Evolutionary conservation across 1,284 basidiomycete genomes (phyloP).

Genomic region (Rhodotorula sp.): DNA sequence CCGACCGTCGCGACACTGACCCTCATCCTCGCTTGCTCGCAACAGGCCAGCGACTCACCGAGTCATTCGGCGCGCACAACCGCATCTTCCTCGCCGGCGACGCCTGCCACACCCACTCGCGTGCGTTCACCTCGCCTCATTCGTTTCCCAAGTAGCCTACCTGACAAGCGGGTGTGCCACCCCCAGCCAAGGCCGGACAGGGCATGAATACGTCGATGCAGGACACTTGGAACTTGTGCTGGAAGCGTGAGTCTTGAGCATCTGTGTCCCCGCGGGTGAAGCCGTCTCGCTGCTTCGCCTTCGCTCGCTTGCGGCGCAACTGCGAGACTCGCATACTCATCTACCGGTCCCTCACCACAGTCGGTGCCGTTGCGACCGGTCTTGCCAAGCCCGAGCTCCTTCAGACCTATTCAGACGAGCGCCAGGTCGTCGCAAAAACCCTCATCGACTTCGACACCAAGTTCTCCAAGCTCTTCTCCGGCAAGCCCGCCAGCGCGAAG

Average conservation of each 20-base stretch:
- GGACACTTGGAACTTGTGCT: slow-evolving; percentile 54
- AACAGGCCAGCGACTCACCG: slow-evolving; percentile 69
- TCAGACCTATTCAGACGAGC: slow-evolving; percentile 72
- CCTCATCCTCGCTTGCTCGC: neutral
- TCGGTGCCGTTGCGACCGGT: slow-evolving; percentile 68
- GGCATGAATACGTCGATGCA: slow-evolving; percentile 79
- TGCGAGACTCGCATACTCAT: no score
- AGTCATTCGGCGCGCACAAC: slow-evolving; percentile 63
- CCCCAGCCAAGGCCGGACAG: slow-evolving; percentile 63
- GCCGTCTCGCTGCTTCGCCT: no score
- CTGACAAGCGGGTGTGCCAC: no score
- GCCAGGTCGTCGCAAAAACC: slow-evolving; percentile 70
- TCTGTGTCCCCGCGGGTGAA: no score
- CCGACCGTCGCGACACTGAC: slow-evolving; percentile 22
- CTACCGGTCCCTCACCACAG: slow-evolving; percentile 11
- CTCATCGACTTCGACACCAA: slow-evolving; percentile 62
- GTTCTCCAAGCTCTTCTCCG: slow-evolving; percentile 71
- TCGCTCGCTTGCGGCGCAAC: no score
- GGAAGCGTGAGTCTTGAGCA: slow-evolving; percentile 36
- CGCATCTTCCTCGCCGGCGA: slow-evolving; percentile 65
- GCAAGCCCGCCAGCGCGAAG: slow-evolving; percentile 57
- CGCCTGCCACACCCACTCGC: slow-evolving; percentile 71
- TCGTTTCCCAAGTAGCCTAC: no score
- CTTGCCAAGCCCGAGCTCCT: slow-evolving; percentile 66
- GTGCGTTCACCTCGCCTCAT: neutral